phyloP scores from a whole-genome alignment of 495 filamentous ascomycete species.

The Aspergillus olivimuriae region DNA sequence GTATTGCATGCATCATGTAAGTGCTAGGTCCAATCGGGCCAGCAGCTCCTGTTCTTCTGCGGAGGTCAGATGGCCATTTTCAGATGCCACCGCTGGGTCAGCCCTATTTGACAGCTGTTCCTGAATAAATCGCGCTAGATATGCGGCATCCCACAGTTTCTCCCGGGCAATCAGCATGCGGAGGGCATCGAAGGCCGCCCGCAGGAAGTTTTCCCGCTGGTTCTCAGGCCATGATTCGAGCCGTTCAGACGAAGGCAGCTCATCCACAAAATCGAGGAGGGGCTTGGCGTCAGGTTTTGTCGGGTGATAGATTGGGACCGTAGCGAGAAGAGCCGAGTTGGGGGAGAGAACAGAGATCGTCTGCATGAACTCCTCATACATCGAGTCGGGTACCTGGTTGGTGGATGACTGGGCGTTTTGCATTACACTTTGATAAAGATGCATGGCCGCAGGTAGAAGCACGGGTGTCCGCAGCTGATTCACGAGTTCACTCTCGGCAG shows the following conservation, averaged over 20 bases:
- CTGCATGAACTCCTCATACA: conserved; percentile 27
- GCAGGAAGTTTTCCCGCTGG: conserved; percentile 22
- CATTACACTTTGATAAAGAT: conserved; percentile 20
- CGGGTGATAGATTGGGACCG: conserved; percentile 32
- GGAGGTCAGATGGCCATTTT: conserved; percentile 5
- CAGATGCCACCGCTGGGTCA: conserved; percentile 2
- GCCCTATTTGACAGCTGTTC: conserved; percentile 20
- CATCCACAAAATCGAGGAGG: conserved; percentile 23
- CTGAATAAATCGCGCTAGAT: conserved; percentile 27
- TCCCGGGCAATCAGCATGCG: conserved; percentile 29
- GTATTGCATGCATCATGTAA: no score
- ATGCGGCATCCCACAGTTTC: conserved; percentile 21
- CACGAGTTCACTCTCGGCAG: conserved; percentile 5
- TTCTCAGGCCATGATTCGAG: conserved; percentile 14
- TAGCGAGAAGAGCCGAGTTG: conserved; percentile 16
- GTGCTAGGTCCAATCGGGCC: conserved; percentile 22
- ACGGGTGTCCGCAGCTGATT: conserved; percentile 11
- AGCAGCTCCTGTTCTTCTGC: conserved; percentile 22
- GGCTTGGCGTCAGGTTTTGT: conserved; percentile 24
- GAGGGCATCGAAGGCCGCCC: conserved; percentile 29
- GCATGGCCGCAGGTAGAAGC: conserved; percentile 19
- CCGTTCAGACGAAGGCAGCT: conserved; percentile 7
- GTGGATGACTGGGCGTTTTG: conserved; percentile 9
- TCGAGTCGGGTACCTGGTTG: conserved; percentile 14
- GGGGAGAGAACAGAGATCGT: conserved; percentile 20